phyloP scores from a whole-genome alignment of 257 asterid species.

The Solanum virginianum region DNA sequence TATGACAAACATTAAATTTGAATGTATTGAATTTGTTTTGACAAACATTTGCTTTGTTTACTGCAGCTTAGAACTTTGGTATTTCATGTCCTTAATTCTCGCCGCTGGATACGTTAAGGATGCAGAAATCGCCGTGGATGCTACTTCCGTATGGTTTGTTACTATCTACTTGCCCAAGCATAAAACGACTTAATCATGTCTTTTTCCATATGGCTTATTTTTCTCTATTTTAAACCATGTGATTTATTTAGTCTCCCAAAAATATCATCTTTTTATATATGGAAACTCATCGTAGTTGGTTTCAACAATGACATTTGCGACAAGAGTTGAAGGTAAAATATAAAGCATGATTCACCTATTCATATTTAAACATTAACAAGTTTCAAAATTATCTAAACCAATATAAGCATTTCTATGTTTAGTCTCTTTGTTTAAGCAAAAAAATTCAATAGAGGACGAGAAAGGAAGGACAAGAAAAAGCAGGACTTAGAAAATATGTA shows the following conservation, averaged over 20 bases:
- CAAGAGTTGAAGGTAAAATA: not conserved
- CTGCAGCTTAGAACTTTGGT: conserved; percentile 5
- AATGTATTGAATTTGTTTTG: not conserved
- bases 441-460: not conserved
- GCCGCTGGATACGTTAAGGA: conserved; percentile 5
- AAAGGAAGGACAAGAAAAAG: too few species aligned
- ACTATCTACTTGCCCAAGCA: not conserved
- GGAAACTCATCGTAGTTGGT: not conserved
- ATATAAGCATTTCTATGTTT: not conserved
- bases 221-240: too few species aligned
- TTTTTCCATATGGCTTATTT: too few species aligned
- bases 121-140: conserved; percentile 7
- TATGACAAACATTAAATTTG: too few species aligned
- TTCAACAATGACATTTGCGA: not conserved
- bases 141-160: conserved; percentile 7
- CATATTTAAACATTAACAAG: not conserved
- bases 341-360: not conserved
- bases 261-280: too few species aligned
- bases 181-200: not conserved
- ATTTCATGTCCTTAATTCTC: not conserved
- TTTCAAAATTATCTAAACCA: not conserved
- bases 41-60: not conserved
- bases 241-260: too few species aligned
- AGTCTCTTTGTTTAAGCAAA: too few species aligned
- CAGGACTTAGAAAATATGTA: too few species aligned